Conservation (phyloP, 306 rosid species). For the Quercus gilva region DNA sequence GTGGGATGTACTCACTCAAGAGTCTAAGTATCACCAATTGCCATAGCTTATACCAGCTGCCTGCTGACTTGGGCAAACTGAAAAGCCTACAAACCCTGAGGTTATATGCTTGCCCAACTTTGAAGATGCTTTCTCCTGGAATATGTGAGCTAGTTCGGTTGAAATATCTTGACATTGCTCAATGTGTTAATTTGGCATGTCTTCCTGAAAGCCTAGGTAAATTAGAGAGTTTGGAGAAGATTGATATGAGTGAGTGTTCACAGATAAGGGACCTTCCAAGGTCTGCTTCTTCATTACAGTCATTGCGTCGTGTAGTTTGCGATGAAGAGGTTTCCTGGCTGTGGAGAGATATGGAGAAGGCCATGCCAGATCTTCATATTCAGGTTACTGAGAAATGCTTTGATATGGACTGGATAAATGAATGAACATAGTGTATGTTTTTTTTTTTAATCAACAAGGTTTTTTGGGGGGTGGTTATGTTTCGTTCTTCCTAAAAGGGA, state of each 20-base stretch:
- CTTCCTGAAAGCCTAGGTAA: constrained; percentile 61
- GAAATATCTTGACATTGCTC: constrained; percentile 74
- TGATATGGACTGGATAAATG: constrained; percentile 77
- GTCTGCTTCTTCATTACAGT: constrained; percentile 42
- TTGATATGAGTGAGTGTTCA: constrained; percentile 90
- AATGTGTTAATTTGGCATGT: constrained; percentile 52
- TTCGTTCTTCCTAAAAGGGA: no score
- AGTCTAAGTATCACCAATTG: constrained; percentile 76
- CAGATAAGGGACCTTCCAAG: constrained; percentile 51
- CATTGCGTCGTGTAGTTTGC: constrained; percentile 63
- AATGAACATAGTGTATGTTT: constrained; percentile 12
- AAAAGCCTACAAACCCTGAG: constrained; percentile 54
- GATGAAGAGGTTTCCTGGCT: constrained; percentile 72
- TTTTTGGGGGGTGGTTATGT: no score
- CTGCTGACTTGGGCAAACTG: constrained; percentile 51
- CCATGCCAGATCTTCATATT: constrained; percentile 52
- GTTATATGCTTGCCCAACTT: constrained; percentile 67
- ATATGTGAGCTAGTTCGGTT: constrained; percentile 44
- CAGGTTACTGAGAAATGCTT: constrained; percentile 59
- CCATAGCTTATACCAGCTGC: constrained; percentile 54
- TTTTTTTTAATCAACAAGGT: no score
- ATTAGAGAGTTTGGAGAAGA: constrained; percentile 60
- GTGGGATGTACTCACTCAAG: constrained; percentile 47
- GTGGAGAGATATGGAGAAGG: constrained; percentile 58
- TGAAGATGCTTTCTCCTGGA: constrained; percentile 53